Base-by-base conservation (phyloP, 2,329 filamentous ascomycete species). In the Xylaria hypoxylon region DNA sequence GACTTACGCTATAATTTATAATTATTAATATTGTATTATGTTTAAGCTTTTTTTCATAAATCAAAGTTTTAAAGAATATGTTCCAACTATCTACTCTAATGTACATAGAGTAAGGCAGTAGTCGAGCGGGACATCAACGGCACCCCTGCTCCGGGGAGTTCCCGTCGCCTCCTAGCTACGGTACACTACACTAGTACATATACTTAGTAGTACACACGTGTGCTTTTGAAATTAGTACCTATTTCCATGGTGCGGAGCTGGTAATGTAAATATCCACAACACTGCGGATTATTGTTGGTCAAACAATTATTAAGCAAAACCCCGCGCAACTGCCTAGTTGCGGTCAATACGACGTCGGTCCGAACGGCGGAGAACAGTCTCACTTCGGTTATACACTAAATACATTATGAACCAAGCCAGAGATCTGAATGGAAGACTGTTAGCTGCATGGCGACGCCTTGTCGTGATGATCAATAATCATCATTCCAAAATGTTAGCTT, bases 211-310 rank as follows among this genome's bases (percentile, higher is more conserved):
- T 40, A n/a, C n/a, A n/a, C n/a, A n/a, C n/a, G 22, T 13, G n/a
- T 35, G 38, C 15, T 38, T 6, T 31, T 47, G 19, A 48, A 40
- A 31, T 56, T 28, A 48, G 50, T 51, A 51, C 33, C 42, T 19
- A 51, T 42, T 51, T 19, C 24, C 47, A 7, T 51, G 4, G 3
- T 28, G 56, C 56, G 33, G 57, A 59, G 45, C 17, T 42, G 17
- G 31, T 31, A 40, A 51, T 42, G 57, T 50, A 7, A 31, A 22
- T 35, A 61, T 33, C 48, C 58, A 45, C 47, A 61, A 35, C 28
- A 38, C 15, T 19, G 26, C 35, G 35, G 11, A 33, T 61, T 19
- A 7, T 45, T 31, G 44, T 58, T 42, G 35, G 52, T 38, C 15
- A 28, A 10, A 22, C 22, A 44, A 35, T 15, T 2, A 47, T 44